Evolutionary conservation across 257 asterid species (phyloP), one percentile per base, ranked within the genome.

Genomic region (Haberlea rhodopensis): DNA sequence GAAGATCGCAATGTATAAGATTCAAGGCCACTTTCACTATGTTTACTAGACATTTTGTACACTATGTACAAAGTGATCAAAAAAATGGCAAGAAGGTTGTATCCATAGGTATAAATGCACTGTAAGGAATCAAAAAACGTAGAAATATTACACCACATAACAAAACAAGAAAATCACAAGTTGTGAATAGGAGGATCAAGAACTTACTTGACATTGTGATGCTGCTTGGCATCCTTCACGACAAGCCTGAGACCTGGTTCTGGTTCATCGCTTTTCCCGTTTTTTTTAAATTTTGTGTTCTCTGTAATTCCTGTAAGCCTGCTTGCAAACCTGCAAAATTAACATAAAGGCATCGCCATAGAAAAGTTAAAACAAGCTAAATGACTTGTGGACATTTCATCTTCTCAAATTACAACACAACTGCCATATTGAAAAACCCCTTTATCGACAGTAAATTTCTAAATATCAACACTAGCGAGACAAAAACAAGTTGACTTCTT

Each of bases 281-380:
- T 80, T 79, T 81, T 86, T 65, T 84, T 85, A 76, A 90, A 90
- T 69, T 90, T 90, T n/a, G 56, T 67, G 23, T 90, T 90, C 79
- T 90, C 97, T 69, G 84, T 90, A 16, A 90, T 90, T 70, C 97
- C 97, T 5, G 76, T 81, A 57, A 90, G 85, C 70, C 97, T 79
- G 84, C 78, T 86, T 3, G 97, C 95, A 65, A 90, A 90, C 83
- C 97, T 91, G 80, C 71, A 66, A 72, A 54, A 67, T 29, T 52
- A 57, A 57, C 23, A 66, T 31, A 43, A 29, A 46, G 60, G 3
- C 5, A 62, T 45, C 6, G 2, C n/a, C 18, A 28, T 11, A 34
- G 29, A 56, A 23, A 26, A 6, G 27, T 46, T 19, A 6, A 11
- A 46, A 19, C 28, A 19, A 59, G 52, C 23, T 23, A 60, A n/a